phyloP scores from a whole-genome alignment of 306 rosid genomes.

The Cercis canadensis region DNA sequence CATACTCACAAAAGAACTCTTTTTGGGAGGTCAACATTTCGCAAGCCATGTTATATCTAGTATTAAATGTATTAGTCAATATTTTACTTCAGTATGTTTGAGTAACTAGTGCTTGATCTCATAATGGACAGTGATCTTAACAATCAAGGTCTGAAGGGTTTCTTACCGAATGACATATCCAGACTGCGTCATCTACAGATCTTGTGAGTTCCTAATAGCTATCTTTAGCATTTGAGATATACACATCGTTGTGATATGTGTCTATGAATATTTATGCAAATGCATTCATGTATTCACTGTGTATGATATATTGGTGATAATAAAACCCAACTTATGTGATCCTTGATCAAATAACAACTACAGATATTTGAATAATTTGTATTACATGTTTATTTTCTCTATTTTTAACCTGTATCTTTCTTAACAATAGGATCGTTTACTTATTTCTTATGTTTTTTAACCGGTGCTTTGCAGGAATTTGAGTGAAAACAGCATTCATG shows the following conservation, averaged over 20 bases:
- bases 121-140: constrained; percentile 81
- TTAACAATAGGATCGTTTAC: constrained; percentile 26
- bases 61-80: not conserved
- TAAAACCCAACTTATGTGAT: not conserved
- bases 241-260: not conserved
- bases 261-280: constrained; percentile 12
- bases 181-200: constrained; percentile 72
- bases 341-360: constrained; percentile 30
- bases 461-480: constrained; percentile 65
- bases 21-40: too few species aligned
- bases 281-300: constrained; percentile 16
- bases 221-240: constrained; percentile 19
- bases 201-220: constrained; percentile 65
- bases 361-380: constrained; percentile 22
- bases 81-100: constrained; percentile 30
- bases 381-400: not conserved
- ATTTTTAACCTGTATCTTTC: constrained; percentile 6
- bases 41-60: too few species aligned
- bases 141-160: constrained; percentile 91
- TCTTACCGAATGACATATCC: constrained; percentile 75
- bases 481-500: constrained; percentile 85
- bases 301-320: constrained; percentile 5
- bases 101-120: constrained; percentile 45
- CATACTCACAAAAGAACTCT: too few species aligned
- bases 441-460: constrained; percentile 40